phyloP scores from a whole-genome alignment of 2,329 filamentous ascomycete species.

The Zymoseptoria tritici region DNA sequence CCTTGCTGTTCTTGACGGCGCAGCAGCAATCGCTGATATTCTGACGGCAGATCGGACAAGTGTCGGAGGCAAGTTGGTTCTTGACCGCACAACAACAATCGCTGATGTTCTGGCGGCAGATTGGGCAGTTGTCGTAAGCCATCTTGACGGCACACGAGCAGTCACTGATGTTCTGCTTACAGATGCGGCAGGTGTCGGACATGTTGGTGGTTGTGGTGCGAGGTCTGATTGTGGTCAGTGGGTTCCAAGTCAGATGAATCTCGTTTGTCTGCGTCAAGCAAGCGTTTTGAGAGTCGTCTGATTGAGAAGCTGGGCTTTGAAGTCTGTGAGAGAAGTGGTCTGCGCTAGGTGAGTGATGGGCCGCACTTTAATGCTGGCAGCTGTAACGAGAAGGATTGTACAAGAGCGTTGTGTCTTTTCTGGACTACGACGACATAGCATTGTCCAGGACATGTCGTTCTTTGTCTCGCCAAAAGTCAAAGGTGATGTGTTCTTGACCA shows the following conservation, averaged over 20 bases:
- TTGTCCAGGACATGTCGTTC: neutral
- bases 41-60: neutral
- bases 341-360: neutral
- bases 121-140: neutral
- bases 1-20: neutral
- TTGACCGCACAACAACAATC: neutral
- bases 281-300: neutral
- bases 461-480: neutral
- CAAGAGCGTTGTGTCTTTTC: neutral
- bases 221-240: neutral
- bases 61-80: neutral
- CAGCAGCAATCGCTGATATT: neutral
- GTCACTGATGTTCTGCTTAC: neutral
- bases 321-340: neutral
- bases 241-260: neutral
- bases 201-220: neutral
- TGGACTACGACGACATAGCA: neutral
- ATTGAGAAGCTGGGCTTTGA: neutral
- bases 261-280: neutral
- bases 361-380: neutral
- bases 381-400: neutral
- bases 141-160: conserved; percentile 1
- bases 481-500: neutral
- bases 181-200: neutral
- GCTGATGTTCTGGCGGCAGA: conserved; percentile 4